Conservation (phyloP, 139 green algal species). For the Volvox reticuliferus region DNA sequence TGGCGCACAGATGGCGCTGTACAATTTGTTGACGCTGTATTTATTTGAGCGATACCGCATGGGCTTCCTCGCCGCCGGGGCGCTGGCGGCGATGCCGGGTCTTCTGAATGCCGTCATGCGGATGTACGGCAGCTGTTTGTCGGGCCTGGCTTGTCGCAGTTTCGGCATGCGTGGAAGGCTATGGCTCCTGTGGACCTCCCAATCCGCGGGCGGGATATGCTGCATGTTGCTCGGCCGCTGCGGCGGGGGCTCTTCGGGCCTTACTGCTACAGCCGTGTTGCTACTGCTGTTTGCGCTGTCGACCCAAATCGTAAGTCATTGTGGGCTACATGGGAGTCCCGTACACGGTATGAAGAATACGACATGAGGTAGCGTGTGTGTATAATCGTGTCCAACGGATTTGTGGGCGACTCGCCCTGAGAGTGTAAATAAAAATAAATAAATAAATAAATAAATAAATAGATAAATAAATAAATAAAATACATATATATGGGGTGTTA, state of each 20-base stretch:
- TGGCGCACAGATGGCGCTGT: conserved; percentile 83
- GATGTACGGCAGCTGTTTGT: conserved; percentile 69
- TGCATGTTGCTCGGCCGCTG: conserved; percentile 3
- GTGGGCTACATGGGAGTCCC: too few species aligned
- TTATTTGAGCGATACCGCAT: background rate
- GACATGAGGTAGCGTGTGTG: too few species aligned
- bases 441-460: too few species aligned
- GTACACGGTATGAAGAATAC: too few species aligned
- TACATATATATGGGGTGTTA: background rate
- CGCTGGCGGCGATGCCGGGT: conserved; percentile 69
- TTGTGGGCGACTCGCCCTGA: too few species aligned
- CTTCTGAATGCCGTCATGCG: conserved; percentile 92
- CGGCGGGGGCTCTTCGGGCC: background rate
- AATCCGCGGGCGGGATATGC: background rate
- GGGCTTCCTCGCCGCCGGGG: background rate
- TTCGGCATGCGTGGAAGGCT: conserved; percentile 35
- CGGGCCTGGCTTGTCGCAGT: conserved; percentile 42
- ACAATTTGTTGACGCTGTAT: conserved; percentile 78
- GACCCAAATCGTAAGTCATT: conserved; percentile 12
- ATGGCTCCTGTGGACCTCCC: conserved; percentile 15
- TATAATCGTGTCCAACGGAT: too few species aligned
- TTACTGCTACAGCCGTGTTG: background rate
- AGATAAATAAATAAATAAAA: too few species aligned
- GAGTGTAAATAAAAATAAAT: too few species aligned
- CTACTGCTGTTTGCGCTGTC: background rate